Base-by-base conservation (phyloP, 2,329 filamentous ascomycete genomes). In the Dendryphion nanum region DNA sequence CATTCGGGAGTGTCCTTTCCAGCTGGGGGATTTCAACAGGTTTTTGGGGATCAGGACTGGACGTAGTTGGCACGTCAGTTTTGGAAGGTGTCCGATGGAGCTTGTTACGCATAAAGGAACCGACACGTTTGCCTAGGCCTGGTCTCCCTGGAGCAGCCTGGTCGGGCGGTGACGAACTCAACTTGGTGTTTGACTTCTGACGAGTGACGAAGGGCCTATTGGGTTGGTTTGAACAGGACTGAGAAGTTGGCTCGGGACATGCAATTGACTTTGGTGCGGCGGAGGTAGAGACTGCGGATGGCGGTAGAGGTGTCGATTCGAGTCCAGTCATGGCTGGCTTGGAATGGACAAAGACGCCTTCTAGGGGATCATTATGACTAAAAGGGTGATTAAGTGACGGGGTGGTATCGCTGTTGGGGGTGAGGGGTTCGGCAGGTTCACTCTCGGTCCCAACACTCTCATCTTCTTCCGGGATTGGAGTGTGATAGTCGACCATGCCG, bases 401-500 rank as follows among this genome's bases (percentile, higher is more conserved):
- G 2, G 42, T 21, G 32, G 46, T 47, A 40, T 66, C 62, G 37
- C 59, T 66, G 39, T 47, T 60, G 10, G 65, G 65, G n/a, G 65
- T 68, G 28, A 64, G 48, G 13, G 65, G 65, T 37, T 68, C 64
- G 29, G 50, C 49, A n/a, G 58, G 56, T 38, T 68, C 65, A 44
- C 63, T 67, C 20, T 55, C 63, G 5, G 63, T 64, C 33, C 61
- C 62, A 20, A 54, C 64, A 40, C 59, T 65, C 42, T 67, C 63
- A 45, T 67, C 62, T 41, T 65, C 63, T 42, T 66, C 64, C 38
- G 61, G 59, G 37, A 66, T 63, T 23, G 61, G 47, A 23, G 49
- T 40, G 14, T 57, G 57, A 30, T 44, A 52, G 15, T 62, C 55
- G 26, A 52, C 42, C 10, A 50, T 30, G 23, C 53, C 57, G 12